These are phyloP conservation scores for Suillus placidus DNA, from an alignment of 768 basidiomycete genomes.

Conservation along the genomic window DNA sequence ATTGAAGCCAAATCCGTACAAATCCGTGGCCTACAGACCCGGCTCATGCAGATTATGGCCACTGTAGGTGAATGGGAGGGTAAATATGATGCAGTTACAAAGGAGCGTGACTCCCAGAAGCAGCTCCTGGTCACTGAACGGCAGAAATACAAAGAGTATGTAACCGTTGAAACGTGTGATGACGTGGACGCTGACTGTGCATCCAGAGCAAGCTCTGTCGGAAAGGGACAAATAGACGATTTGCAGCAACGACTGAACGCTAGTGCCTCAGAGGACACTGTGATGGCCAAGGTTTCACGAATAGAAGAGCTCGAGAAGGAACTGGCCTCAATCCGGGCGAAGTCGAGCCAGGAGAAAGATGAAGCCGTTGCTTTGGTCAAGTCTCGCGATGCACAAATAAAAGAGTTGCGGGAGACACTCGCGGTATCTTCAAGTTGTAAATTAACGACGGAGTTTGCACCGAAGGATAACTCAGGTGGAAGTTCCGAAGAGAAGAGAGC, in stretches of 20 bases:
- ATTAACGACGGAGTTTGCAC: background rate
- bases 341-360: background rate
- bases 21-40: background rate
- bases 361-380: slow-evolving; percentile 3
- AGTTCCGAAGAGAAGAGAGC: background rate
- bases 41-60: background rate
- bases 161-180: background rate
- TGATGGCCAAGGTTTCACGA: background rate
- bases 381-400: background rate
- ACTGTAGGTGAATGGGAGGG: background rate
- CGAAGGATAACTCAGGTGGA: background rate
- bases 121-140: background rate
- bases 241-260: background rate
- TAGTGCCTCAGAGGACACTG: background rate
- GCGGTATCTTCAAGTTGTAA: background rate
- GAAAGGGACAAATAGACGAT: background rate
- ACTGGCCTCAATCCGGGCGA: background rate
- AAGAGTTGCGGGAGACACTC: background rate
- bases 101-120: background rate
- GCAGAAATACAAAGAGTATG: slow-evolving; percentile 2
- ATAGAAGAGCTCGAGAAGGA: slow-evolving; percentile 3
- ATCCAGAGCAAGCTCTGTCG: background rate
- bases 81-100: background rate
- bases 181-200: background rate
- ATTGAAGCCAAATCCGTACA: background rate